Evolutionary conservation across 257 asterid genomes (phyloP), one percentile per base, ranked within the genome.

Genomic region (Oldenlandia corymbosa): DNA sequence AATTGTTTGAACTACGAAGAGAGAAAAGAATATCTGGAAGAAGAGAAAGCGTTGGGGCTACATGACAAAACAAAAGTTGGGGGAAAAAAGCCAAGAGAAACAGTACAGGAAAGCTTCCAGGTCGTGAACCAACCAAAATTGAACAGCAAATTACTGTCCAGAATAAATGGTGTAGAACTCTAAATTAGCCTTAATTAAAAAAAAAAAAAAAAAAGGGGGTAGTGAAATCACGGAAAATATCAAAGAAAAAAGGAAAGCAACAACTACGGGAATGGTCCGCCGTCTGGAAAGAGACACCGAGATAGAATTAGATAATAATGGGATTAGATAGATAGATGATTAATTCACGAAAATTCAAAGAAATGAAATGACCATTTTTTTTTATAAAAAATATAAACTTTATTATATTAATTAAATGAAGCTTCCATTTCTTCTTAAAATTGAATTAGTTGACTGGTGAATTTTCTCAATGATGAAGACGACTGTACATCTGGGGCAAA

Each of bases 71-170:
- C 3, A 46, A 5, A 31, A 17, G 7, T 24, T 52, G 50, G 16
- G 17, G 13, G 37, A 23, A n/a, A n/a, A 36, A 36, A 14, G 30
- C 18, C 9, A 32, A 39, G 17, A 39, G 62, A 42, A 12, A 10
- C n/a, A n/a, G n/a, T n/a, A 34, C 45, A 45, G 23, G 27, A 59
- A 16, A 50, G 39, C 10, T 9, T 10, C 12, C 42, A 42, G 42
- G 39, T 68, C 43, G n/a, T 20, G 10, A 48, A 58, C 72, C 72
- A 68, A 48, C 60, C 45, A 58, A 32, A 45, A 34, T 47, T 45
- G 4, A 48, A 24, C 66, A 58, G 43, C 50, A 57, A n/a, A 24
- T 14, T 18, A 18, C 39, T 27, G 66, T 7, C 42, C 53, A 26
- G n/a, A 45, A 60, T 53, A 46, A n/a, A n/a, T n/a, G n/a, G n/a